Percentiles rank a stretch among this genome's conserved stretches.
phyloP scores from a whole-genome alignment of 805 yeast species.

The Saccharomycopsis microspora region DNA sequence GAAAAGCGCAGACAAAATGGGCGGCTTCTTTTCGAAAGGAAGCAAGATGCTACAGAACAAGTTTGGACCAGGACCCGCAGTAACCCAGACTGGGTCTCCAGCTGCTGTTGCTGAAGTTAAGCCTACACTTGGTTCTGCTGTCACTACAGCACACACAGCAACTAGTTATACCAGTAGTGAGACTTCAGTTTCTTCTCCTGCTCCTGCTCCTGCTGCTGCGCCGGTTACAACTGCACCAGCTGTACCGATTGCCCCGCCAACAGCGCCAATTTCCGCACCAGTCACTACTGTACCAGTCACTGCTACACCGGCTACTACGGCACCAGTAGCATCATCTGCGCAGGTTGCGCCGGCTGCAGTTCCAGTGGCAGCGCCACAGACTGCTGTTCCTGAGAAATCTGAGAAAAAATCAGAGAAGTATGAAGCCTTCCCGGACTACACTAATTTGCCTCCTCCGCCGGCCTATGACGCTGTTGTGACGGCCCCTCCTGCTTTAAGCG shows the following conservation, averaged over 20 bases:
- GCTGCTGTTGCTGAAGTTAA: background rate
- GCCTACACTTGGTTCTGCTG: background rate
- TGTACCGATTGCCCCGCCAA: background rate
- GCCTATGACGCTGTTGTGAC: background rate
- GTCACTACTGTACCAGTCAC: background rate
- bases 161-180: background rate
- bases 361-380: background rate
- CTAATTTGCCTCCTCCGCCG: constrained; percentile 2
- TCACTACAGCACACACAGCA: background rate
- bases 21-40: constrained; percentile 4
- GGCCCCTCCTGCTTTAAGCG: background rate
- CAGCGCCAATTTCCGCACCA: background rate
- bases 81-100: background rate
- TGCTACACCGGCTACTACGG: background rate
- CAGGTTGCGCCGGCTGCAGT: background rate
- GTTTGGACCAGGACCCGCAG: background rate
- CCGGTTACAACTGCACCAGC: background rate
- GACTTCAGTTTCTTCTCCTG: background rate
- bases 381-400: background rate
- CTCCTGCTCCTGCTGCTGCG: constrained; percentile 2
- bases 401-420: too few relatives aligned
- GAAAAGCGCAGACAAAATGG: constrained; percentile 4
- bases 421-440: background rate
- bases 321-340: background rate
- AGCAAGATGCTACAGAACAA: constrained; percentile 5